Evolutionary conservation across 2,329 filamentous ascomycete genomes (phyloP).

Genomic region (Grosmannia serpens): DNA sequence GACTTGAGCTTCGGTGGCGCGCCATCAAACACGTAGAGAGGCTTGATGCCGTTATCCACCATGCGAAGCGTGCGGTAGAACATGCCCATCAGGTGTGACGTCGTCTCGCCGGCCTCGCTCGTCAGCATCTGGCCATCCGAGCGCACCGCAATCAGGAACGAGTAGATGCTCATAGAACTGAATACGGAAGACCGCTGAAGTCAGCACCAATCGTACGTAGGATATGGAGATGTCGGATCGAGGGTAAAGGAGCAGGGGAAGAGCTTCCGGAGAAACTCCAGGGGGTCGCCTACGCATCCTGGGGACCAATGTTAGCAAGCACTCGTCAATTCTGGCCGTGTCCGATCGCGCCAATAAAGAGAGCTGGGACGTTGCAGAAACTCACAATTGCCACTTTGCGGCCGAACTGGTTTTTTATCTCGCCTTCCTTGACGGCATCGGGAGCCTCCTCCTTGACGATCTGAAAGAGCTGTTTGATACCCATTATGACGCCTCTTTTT

Average conservation of each 20-base stretch:
- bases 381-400: slow-evolving; percentile 94
- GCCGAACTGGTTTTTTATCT: slow-evolving; percentile 98
- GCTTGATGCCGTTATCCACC: slow-evolving; percentile 98
- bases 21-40: slow-evolving; percentile 94
- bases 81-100: slow-evolving; percentile 97
- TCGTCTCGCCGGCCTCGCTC: slow-evolving; percentile 91
- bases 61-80: slow-evolving; percentile 98
- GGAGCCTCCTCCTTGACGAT: slow-evolving; percentile 88
- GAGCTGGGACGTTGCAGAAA: slow-evolving; percentile 11
- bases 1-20: slow-evolving; percentile 96
- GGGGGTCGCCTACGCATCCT: background rate
- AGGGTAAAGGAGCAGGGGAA: background rate
- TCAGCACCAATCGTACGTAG: background rate
- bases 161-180: slow-evolving; percentile 97
- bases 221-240: background rate
- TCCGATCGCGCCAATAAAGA: background rate
- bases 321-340: background rate
- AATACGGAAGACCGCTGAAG: background rate
- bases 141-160: slow-evolving; percentile 93
- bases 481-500: slow-evolving; percentile 30
- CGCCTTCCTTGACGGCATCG: slow-evolving; percentile 88
- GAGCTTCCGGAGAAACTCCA: background rate
- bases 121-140: slow-evolving; percentile 94
- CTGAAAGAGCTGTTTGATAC: slow-evolving; percentile 63
- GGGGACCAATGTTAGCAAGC: background rate